A percentile compares a stretch with the other conserved stretches of the same genome.
Conservation (phyloP, 441 rosid species). For the Adansonia rubrostipa region DNA sequence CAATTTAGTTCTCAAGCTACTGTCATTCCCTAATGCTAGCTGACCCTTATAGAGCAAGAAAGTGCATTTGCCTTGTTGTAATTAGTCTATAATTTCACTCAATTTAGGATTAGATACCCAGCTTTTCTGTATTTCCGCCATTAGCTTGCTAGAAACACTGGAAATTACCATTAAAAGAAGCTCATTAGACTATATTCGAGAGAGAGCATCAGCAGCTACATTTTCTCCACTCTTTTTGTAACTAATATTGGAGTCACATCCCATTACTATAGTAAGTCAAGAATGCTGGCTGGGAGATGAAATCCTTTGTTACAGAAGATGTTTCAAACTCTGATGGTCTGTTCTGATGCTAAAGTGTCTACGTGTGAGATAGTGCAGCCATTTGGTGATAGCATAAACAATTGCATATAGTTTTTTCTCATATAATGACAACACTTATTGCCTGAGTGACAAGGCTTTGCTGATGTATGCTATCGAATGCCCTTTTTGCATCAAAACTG, state of each 20-base stretch:
- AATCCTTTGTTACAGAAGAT: not conserved
- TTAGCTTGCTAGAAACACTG: not conserved
- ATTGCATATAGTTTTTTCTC: not conserved
- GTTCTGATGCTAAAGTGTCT: not conserved
- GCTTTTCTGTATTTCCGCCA: not conserved
- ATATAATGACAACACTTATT: not conserved
- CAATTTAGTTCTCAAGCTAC: not conserved
- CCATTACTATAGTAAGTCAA: not conserved
- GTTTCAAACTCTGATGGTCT: not conserved
- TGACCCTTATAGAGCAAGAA: not conserved
- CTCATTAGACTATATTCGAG: not conserved
- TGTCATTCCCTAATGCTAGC: not conserved
- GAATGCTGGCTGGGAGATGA: not conserved
- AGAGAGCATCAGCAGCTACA: not conserved
- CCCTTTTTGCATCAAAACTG: not conserved
- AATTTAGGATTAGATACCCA: not conserved
- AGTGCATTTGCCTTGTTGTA: not conserved
- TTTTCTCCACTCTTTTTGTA: not conserved
- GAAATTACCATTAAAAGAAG: not conserved
- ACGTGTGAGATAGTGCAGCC: not conserved
- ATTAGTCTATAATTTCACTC: too few relatives aligned
- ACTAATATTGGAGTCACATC: not conserved
- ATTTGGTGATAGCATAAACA: not conserved
- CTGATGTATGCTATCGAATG: not conserved
- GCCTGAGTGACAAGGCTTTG: not conserved